Evolutionary conservation across 371 early-diverging fungal species (phyloP).

Genomic region (Apophysomyces variabilis): DNA sequence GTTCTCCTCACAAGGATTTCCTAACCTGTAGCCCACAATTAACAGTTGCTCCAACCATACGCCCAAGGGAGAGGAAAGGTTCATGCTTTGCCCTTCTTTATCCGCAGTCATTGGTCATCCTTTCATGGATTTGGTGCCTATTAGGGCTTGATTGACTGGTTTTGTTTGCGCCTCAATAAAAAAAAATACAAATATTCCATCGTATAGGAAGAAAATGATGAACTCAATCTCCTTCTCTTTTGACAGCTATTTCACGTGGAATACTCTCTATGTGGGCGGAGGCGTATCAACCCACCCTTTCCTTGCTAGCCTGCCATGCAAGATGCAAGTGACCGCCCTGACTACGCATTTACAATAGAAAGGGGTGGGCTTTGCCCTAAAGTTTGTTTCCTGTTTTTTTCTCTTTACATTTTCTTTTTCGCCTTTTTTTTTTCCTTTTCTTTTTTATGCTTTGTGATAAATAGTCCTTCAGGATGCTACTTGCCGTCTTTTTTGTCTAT

Average conservation of each 20-base stretch:
- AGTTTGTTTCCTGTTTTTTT: neutral
- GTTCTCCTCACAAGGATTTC: too few relatives aligned
- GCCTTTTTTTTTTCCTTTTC: neutral
- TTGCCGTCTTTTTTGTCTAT: neutral
- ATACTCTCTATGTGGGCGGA: neutral
- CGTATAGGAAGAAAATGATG: neutral
- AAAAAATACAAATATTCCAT: neutral
- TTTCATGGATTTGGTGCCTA: too few relatives aligned
- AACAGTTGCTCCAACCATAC: too few relatives aligned
- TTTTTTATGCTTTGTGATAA: neutral
- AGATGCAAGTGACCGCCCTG: neutral
- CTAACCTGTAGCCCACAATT: too few relatives aligned
- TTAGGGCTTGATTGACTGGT: too few relatives aligned
- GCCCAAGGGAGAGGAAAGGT: too few relatives aligned
- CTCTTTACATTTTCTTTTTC: neutral
- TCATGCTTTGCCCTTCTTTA: too few relatives aligned
- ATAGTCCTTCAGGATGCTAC: neutral
- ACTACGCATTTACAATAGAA: conserved; percentile 6
- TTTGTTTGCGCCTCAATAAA: too few relatives aligned
- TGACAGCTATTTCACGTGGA: conserved; percentile 4
- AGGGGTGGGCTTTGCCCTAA: neutral
- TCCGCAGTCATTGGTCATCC: too few relatives aligned
- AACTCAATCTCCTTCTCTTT: neutral
- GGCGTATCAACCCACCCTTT: neutral
- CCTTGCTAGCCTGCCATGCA: neutral